Evolutionary conservation across 2,329 filamentous ascomycete genomes (phyloP).

Genomic region (Emmonsiellopsis sp.): DNA sequence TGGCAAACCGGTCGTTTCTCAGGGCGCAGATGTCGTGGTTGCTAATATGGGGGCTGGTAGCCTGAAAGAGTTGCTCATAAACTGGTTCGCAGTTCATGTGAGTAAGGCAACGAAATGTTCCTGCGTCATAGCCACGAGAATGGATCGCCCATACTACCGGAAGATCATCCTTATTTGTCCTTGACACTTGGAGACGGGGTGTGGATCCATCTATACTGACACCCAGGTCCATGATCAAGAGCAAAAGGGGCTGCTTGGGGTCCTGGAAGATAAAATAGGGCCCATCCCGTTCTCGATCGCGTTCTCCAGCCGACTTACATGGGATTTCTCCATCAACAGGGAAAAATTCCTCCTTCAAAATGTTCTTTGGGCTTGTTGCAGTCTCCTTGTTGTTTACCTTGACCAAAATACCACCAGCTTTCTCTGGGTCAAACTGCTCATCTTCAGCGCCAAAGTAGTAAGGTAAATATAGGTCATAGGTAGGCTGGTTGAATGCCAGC

Average conservation of each 20-base stretch:
- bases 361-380: neutral
- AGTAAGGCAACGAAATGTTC: neutral
- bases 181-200: neutral
- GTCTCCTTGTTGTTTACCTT: neutral
- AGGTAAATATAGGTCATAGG: neutral
- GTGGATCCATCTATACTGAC: neutral
- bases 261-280: neutral
- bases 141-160: neutral
- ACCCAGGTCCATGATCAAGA: neutral
- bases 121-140: neutral
- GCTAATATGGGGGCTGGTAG: no score
- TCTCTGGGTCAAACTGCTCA: neutral
- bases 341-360: neutral
- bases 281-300: neutral
- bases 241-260: neutral
- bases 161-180: neutral
- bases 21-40: no score
- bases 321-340: neutral
- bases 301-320: neutral
- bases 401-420: neutral
- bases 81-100: neutral
- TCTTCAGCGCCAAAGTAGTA: neutral
- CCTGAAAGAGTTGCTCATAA: neutral
- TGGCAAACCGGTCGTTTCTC: no score
- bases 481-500: neutral